A percentile compares a stretch with the other conserved stretches of the same genome.
Conservation (phyloP, 441 rosid genomes). For the Gossypium laxum region DNA sequence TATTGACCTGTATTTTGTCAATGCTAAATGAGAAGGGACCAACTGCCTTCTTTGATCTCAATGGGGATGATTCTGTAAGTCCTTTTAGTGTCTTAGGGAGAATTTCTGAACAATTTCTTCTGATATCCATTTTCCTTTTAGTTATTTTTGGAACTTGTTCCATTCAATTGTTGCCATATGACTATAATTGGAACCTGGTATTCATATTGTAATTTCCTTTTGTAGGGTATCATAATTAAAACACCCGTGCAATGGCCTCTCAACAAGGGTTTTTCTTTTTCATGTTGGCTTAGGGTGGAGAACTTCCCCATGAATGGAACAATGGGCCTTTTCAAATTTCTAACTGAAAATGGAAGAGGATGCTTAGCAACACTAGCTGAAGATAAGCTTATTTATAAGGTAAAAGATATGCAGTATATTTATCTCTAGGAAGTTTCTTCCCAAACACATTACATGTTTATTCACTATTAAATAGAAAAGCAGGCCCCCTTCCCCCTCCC, state of each 20-base stretch:
- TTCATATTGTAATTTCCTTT: slow-evolving; percentile 5
- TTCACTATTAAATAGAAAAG: not conserved
- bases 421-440: slow-evolving; percentile 11
- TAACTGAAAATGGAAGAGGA: slow-evolving; percentile 85
- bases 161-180: slow-evolving; percentile 1
- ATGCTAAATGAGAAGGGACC: slow-evolving; percentile 99
- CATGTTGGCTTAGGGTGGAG: slow-evolving; percentile 98
- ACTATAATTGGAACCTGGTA: not conserved
- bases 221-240: slow-evolving; percentile 75
- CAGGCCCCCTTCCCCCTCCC: not conserved
- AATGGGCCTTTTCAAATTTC: slow-evolving; percentile 90
- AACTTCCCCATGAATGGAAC: slow-evolving; percentile 62
- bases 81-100: slow-evolving; percentile 8
- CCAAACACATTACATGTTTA: not conserved
- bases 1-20: slow-evolving; percentile 70
- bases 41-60: slow-evolving; percentile 90
- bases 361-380: slow-evolving; percentile 69
- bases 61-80: slow-evolving; percentile 90
- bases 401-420: slow-evolving; percentile 21
- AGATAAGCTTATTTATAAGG: slow-evolving; percentile 74
- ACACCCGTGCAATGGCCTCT: slow-evolving; percentile 93
- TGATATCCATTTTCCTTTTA: not conserved
- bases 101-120: slow-evolving; percentile 3
- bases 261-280: slow-evolving; percentile 87
- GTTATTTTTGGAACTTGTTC: not conserved